A percentile compares a stretch with the other conserved stretches of the same genome.
These are phyloP conservation scores for Saxispiralis lemnorum DNA, from an alignment of 495 filamentous ascomycete genomes.

Conservation along the genomic window DNA sequence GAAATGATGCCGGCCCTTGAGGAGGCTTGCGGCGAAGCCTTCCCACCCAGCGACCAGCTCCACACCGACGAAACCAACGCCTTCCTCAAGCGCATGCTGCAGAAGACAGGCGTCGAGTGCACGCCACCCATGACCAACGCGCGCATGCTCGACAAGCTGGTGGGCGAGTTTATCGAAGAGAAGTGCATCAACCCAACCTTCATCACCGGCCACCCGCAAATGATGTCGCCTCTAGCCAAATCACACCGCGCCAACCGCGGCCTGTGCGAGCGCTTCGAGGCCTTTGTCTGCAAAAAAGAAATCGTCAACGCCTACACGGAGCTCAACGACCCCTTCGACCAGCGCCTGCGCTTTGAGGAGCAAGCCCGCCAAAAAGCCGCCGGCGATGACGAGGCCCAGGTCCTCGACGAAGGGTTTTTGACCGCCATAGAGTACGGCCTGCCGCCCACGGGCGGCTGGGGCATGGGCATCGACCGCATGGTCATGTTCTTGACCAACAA, in stretches of 20 bases:
- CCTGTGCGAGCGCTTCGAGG: conserved; percentile 91
- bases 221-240: conserved; percentile 97
- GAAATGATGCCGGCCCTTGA: conserved; percentile 96
- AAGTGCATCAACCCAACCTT: conserved; percentile 91
- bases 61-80: conserved; percentile 75
- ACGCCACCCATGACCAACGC: conserved; percentile 79
- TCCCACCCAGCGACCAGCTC: conserved; percentile 73
- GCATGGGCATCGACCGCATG: conserved; percentile 90
- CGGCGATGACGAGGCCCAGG: conserved; percentile 91
- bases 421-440: conserved; percentile 69
- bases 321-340: conserved; percentile 93
- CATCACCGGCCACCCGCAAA: conserved; percentile 81
- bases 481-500: conserved; percentile 96
- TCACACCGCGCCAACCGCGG: conserved; percentile 66
- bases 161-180: conserved; percentile 88
- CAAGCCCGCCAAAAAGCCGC: conserved; percentile 89
- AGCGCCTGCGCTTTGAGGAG: conserved; percentile 86
- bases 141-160: conserved; percentile 94
- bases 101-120: conserved; percentile 84
- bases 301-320: conserved; percentile 95
- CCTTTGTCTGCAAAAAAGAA: conserved; percentile 94
- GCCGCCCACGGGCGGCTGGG: conserved; percentile 90
- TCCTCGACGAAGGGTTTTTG: conserved; percentile 89
- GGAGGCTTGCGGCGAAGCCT: conserved; percentile 75
- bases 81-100: conserved; percentile 66